A percentile compares a stretch with the other conserved stretches of the same genome.
These are phyloP conservation scores for Blastobotrys illinoisensis DNA, from an alignment of 1,139 yeast genomes.

Conservation along the genomic window DNA sequence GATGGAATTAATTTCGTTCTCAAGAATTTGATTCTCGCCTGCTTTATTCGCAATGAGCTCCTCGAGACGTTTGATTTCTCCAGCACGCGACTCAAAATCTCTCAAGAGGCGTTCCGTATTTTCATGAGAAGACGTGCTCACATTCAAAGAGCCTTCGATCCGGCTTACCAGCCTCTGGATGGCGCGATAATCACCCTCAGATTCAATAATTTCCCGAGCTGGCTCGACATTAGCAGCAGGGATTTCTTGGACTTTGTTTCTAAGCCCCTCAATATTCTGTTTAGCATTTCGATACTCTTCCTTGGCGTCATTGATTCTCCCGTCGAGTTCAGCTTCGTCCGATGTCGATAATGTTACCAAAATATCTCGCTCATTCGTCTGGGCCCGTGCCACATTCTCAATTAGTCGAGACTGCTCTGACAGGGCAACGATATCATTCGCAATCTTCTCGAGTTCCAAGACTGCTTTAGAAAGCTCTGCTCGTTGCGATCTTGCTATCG, in stretches of 20 bases:
- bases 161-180: constrained; percentile 3
- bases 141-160: constrained; percentile 1
- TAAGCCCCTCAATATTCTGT: neutral
- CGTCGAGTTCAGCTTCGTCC: neutral
- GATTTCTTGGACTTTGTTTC: neutral
- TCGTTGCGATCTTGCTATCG: neutral
- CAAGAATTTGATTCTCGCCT: constrained; percentile 30
- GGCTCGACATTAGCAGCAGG: constrained; percentile 1
- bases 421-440: neutral
- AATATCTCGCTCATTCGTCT: neutral
- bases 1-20: constrained; percentile 38
- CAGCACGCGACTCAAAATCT: constrained; percentile 25
- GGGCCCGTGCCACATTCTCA: neutral
- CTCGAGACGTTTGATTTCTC: constrained; percentile 29
- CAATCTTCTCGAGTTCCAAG: neutral
- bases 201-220: constrained; percentile 11
- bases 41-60: constrained; percentile 27
- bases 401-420: neutral
- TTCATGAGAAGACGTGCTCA: neutral
- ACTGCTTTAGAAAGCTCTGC: neutral
- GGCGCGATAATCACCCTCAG: constrained; percentile 10
- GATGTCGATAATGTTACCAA: neutral
- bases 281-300: neutral
- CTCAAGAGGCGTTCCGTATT: constrained; percentile 3
- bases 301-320: neutral